Evolutionary conservation across 176 grass and related monocot species (phyloP), one percentile per base, ranked within the genome.

Genomic region (Chrysopogon serrulatus): DNA sequence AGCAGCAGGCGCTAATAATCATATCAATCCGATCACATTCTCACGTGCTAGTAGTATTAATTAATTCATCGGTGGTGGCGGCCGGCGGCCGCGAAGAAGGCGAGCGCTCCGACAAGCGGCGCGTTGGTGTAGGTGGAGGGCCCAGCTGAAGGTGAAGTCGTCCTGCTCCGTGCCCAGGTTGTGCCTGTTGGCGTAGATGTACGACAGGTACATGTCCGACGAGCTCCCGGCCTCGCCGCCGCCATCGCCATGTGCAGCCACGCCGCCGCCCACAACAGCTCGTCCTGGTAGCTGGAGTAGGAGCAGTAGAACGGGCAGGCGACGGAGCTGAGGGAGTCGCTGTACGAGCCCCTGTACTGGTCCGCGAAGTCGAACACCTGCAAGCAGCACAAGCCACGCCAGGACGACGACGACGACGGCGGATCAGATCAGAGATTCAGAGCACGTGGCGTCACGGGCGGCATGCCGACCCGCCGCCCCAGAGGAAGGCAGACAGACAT

Each of bases 211-310:
- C 19, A 59, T 53, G 71, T 68, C 32, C 48, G 94, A 84, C 37
- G 64, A 47, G 41, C 19, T 73, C 32, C 2, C 32, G 7, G 64
- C 6, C n/a, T n/a, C 24, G 24, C 1, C 24, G 69, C 71, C 28
- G 70, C 7, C 42, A 41, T 48, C 42, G 70, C 70, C 26, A 73
- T 43, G 70, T 73, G 70, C 51, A 98, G 86, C 95, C 96, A 98
- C 10, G 93, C 90, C 28, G 96, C 87, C 28, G 92, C 92, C 96
- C 92, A 98, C 16, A 98, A 76, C n/a, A 98, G 87, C 73, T 98
- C 96, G 71, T 98, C 92, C 95, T 98, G 14, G 79, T 97, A 93
- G 8, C 94, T 89, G 10, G 94, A 97, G 70, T 97, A 94, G 74
- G 91, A 93, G 76, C 84, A 85, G 90, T 97, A 97, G 85, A 90